Conservation (phyloP, 768 basidiomycete genomes). For the Boletus fagicola region DNA sequence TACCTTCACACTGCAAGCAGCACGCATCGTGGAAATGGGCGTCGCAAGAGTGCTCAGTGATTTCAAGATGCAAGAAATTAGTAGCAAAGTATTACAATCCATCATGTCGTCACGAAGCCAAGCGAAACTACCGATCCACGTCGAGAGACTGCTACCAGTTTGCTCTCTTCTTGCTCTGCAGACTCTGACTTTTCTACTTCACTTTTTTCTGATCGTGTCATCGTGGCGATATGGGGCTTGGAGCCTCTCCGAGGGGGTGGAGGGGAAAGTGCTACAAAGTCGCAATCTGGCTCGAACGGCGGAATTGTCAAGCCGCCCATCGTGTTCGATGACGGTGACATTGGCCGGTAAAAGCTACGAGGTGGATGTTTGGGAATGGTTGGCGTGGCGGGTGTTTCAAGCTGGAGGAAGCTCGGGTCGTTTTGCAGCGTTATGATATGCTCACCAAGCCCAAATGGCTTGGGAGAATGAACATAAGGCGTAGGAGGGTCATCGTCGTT, state of each 20-base stretch:
- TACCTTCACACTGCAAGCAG: background rate
- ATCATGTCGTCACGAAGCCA: conserved; percentile 46
- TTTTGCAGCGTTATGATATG: conserved; percentile 53
- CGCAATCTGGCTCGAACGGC: conserved; percentile 31
- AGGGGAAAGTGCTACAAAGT: conserved; percentile 55
- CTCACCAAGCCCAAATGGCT: conserved; percentile 46
- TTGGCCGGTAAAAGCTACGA: conserved; percentile 24
- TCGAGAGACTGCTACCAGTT: conserved; percentile 41
- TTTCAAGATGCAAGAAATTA: conserved; percentile 18
- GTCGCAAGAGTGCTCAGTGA: background rate
- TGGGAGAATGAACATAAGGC: conserved; percentile 15
- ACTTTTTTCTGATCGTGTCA: conserved; percentile 9
- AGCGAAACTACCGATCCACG: conserved; percentile 55
- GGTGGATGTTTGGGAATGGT: conserved; percentile 20
- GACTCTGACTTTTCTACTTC: conserved; percentile 13
- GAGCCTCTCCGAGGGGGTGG: conserved; percentile 67
- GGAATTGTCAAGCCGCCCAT: conserved; percentile 9
- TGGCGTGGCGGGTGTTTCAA: conserved; percentile 45
- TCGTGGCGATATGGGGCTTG: conserved; percentile 39
- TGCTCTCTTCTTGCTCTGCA: conserved; percentile 10
- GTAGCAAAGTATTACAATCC: conserved; percentile 8
- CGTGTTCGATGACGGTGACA: conserved; percentile 19
- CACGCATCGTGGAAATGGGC: background rate
- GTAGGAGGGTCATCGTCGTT: conserved; percentile 30
- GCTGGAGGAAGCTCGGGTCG: conserved; percentile 61